These are phyloP conservation scores for Blastobotrys elegans DNA, from an alignment of 1,139 yeast genomes.

Conservation along the genomic window DNA sequence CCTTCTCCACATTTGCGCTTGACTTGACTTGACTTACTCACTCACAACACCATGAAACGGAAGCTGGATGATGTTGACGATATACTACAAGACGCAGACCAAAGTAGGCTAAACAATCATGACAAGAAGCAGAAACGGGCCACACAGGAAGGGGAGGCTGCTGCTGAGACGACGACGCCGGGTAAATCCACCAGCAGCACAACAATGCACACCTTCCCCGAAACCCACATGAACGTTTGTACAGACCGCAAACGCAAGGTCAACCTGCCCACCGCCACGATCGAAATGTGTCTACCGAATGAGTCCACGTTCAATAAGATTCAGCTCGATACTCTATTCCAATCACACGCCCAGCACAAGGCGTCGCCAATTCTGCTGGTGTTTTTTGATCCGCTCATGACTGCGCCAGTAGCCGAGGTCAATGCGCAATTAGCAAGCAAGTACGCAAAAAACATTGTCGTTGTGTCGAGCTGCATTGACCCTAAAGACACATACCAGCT, in stretches of 20 bases:
- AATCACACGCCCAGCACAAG: not conserved
- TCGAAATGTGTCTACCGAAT: slow-evolving; percentile 4
- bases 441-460: slow-evolving; percentile 11
- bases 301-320: not conserved
- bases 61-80: not conserved
- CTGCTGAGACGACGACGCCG: too few relatives aligned
- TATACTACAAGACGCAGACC: not conserved
- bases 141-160: not conserved
- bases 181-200: not conserved
- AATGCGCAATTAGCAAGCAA: not conserved
- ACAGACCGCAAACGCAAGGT: slow-evolving; percentile 7
- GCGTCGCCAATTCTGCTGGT: slow-evolving; percentile 7
- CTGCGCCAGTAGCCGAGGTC: not conserved
- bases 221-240: slow-evolving; percentile 9
- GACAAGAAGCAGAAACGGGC: not conserved
- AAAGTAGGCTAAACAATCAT: not conserved
- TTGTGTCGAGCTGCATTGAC: slow-evolving; percentile 9
- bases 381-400: slow-evolving; percentile 9
- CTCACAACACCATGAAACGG: not conserved
- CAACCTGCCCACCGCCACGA: not conserved
- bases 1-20: not conserved
- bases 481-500: not conserved
- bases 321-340: slow-evolving; percentile 3
- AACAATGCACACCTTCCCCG: not conserved
- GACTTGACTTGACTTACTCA: not conserved